These are phyloP conservation scores for Sarocladiaceae sp. DNA, from an alignment of 2,329 filamentous ascomycete species.

Conservation along the genomic window DNA sequence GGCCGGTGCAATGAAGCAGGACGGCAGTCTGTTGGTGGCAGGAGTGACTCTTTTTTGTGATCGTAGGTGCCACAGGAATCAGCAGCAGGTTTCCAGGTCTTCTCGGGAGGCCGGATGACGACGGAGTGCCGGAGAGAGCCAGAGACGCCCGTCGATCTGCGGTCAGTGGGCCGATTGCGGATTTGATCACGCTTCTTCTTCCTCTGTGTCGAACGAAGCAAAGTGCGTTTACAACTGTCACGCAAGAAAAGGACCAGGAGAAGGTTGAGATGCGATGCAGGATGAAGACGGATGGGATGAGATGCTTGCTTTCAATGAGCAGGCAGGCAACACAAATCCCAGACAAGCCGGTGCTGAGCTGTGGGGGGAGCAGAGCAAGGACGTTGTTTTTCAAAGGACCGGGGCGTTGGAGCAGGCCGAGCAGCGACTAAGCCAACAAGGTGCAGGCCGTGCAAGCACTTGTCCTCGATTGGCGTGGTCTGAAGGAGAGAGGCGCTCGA, in stretches of 20 bases:
- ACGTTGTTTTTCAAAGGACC: slow-evolving; percentile 7
- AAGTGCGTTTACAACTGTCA: background rate
- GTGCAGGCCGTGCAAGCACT: slow-evolving; percentile 8
- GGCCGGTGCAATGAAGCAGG: slow-evolving; percentile 14
- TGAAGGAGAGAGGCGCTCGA: slow-evolving; percentile 6
- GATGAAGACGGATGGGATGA: slow-evolving; percentile 5
- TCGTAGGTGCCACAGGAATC: background rate
- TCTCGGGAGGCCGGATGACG: slow-evolving; percentile 4
- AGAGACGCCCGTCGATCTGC: background rate
- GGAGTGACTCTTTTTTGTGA: background rate
- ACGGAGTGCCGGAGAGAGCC: background rate
- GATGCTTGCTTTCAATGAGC: slow-evolving; percentile 8
- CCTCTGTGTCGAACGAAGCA: background rate
- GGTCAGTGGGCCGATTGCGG: background rate
- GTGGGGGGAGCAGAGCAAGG: slow-evolving; percentile 6
- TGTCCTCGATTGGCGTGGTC: slow-evolving; percentile 9
- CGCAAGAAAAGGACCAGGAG: slow-evolving; percentile 1
- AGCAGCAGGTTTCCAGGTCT: slow-evolving; percentile 3
- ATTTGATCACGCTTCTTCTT: background rate
- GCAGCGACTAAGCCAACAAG: slow-evolving; percentile 8
- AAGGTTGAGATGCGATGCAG: slow-evolving; percentile 3
- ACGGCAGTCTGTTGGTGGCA: slow-evolving; percentile 9
- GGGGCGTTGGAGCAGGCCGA: slow-evolving; percentile 2
- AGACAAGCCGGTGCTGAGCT: background rate
- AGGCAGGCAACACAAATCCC: no score